Evolutionary conservation across 2,329 filamentous ascomycete genomes (phyloP), one percentile per base, ranked within the genome.

Genomic region (Fusarium sacchari): DNA sequence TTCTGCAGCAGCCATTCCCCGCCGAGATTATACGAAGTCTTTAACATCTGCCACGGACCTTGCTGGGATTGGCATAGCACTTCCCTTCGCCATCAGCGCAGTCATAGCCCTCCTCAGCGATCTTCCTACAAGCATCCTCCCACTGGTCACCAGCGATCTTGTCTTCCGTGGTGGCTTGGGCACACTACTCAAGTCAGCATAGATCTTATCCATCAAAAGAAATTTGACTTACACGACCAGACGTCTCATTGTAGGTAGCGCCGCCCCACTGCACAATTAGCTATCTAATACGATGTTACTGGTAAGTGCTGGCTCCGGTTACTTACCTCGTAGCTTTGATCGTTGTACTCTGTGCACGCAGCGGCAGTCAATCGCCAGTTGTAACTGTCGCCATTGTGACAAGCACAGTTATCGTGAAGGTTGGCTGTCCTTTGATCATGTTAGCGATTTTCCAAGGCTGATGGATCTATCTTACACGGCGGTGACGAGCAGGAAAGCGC

Each of bases 111-210:
- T 61, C 52, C 18, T 64, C 34, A 2, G 74, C 72, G 22, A 72
- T 64, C 46, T 76, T 47, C 17, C 43, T 64, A 55, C 74, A 76
- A 5, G 74, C 72, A 9, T 69, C 74, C 60, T 76, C 74, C 74
- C 74, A 76, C 28, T 76, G 32, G 5, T 76, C 66, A n/a, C 74
- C 74, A 3, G 58, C 74, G n/a, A 76, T n/a, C 12, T 68, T 34
- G 4, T 64, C 74, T 10, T 71, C 70, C 3, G 65, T 28, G 8
- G 57, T 18, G 14, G 43, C 52, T 22, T 73, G 64, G 18, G 36
- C 39, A 43, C 74, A 76, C 72, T 76, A 18, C 1, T 18, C 6
- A 12, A 2, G 32, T 75, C 37, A 75, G 61, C 2, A 14, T 6
- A 36, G 3, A 1, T 28, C 15, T 6, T 5, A 3, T 20, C 2